Evolutionary conservation across 148 eudicot genomes (phyloP), one percentile per base, ranked within the genome.

Genomic region (Silene uniflora): DNA sequence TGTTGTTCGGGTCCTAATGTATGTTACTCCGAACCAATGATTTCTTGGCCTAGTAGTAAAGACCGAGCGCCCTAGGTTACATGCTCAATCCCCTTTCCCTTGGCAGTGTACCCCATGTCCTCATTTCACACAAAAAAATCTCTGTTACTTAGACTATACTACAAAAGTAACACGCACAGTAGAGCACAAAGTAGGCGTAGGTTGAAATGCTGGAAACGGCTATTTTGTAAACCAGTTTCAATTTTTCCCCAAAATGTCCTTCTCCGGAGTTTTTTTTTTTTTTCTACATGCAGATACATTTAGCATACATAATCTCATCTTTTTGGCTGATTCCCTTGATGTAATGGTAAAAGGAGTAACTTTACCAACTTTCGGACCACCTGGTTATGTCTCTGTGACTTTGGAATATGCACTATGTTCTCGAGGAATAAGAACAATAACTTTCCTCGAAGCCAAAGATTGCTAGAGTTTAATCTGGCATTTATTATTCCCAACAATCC

Each of bases 341-440:
- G 54, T 47, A 4, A 12, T 47, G 13, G 13, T 47, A 12, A 47
- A 47, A 47, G 10, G 54, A 47, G 17, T 49, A 14, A 49, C 13
- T 10, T 49, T 14, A 14, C 55, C 17, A 14, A 12, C 13, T 14
- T 49, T 49, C 55, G 2, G 55, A 14, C 52, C 75, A 61, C 49
- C 67, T 62, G 55, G 17, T 47, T 44, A 18, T 70, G 35, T 21
- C 62, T 58, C n/a, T 19, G 42, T 62, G 67, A 11, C 56, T 19
- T 5, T 47, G n/a, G 19, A 22, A 3, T 19, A 23, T 74, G 61
- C 32, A 62, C 56, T 23, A 39, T 24, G 27, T 64, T 12, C 58
- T 71, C 5, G 59, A 14, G 44, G 65, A 24, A 52, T 61, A 75
- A 52, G 55, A 46, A 62, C 42, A 46, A 62, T 62, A n/a, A 29